phyloP scores from a whole-genome alignment of 2,329 filamentous ascomycete species.

The Cercospora sojina region DNA sequence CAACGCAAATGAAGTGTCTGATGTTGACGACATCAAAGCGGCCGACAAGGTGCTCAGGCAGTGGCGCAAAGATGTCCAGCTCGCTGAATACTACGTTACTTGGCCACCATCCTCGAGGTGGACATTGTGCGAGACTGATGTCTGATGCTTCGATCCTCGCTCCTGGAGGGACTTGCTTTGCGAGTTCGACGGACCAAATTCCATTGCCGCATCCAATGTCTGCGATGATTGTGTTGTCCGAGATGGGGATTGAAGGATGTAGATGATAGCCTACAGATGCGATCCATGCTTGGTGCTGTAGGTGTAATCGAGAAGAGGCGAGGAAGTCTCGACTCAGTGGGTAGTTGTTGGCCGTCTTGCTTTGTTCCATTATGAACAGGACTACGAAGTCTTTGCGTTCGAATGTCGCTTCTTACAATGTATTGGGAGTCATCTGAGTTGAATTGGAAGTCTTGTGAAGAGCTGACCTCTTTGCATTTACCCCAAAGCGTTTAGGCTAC shows the following conservation, averaged over 20 bases:
- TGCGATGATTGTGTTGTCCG: neutral
- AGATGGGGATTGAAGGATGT: conserved; percentile 6
- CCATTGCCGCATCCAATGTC: conserved; percentile 14
- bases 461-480: too few species aligned
- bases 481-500: neutral
- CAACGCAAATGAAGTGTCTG: conserved; percentile 7
- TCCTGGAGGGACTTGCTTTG: neutral
- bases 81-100: neutral
- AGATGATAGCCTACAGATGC: neutral
- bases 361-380: neutral
- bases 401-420: too few species aligned
- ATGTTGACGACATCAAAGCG: conserved; percentile 8
- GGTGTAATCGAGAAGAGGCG: neutral
- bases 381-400: neutral
- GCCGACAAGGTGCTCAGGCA: neutral
- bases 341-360: neutral
- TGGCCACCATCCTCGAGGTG: conserved; percentile 6
- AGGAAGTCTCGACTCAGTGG: neutral
- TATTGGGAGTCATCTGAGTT: too few species aligned
- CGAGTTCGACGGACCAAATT: conserved; percentile 10
- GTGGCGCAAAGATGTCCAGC: neutral
- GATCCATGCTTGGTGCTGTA: conserved; percentile 1
- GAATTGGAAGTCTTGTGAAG: too few species aligned
- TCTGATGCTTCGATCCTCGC: neutral
- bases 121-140: conserved; percentile 11